Evolutionary conservation across 1,139 yeast species (phyloP), one percentile per base, ranked within the genome.

Genomic region (Lodderomyces margitis): DNA sequence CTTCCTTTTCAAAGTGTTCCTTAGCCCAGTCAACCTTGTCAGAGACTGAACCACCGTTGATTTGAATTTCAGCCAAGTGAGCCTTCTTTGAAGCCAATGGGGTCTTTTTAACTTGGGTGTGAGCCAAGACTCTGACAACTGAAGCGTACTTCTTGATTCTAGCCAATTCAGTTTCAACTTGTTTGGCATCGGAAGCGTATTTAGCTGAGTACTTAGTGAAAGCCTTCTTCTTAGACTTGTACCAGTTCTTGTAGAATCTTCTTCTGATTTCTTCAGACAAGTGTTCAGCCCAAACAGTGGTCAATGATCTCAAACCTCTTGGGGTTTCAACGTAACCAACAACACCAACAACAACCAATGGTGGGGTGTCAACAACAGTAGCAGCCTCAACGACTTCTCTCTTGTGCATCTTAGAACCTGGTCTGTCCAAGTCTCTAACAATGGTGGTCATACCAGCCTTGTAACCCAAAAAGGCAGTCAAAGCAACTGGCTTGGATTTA

Each of bases 181-280:
- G 84, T 68, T 87, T 82, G 66, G 88, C 89, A 67, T 83, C 88
- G 68, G 81, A 81, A 64, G 98, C 88, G 85, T 91, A 91, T 83
- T 92, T 91, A 75, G 94, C 87, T 74, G 98, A 86, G 89, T 92
- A 92, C 81, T 92, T 89, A 87, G 98, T 87, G 94, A 92, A 92
- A 67, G 98, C 98, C 94, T 91, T 91, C 96, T 92, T 92, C 94
- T 92, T 92, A 61, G 96, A 86, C 84, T 89, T 91, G 96, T 86
- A 92, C 98, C 98, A 92, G 96, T 91, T 92, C 88, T 91, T 92
- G 96, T 92, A 92, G 96, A 92, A 92, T 82, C 98, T 88, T 85
- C 98, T 88, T 87, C 86, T 92, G 75, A 92, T 83, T 78, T 92
- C 98, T 73, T 92, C 98, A 64, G 96, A 87, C 73, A 92, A 84